Evolutionary conservation across 305 asterid genomes (phyloP).

Genomic region (Rubia tinctorum): DNA sequence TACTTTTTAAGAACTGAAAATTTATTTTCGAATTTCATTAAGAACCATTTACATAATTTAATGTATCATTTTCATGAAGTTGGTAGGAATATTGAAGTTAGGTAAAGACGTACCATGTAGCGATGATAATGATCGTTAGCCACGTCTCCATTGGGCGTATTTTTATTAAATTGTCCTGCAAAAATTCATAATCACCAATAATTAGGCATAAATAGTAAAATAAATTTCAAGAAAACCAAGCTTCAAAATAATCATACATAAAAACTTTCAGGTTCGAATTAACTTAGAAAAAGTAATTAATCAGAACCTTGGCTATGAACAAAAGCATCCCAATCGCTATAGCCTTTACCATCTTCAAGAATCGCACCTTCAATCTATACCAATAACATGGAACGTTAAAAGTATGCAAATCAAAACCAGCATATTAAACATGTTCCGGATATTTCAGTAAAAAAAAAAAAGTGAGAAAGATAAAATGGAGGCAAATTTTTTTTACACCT

Average conservation of each 20-base stretch:
- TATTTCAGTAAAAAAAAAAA: neutral
- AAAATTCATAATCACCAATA: neutral
- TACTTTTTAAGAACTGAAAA: too few species aligned
- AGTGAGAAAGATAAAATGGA: neutral
- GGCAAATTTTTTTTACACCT: too few species aligned
- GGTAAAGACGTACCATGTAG: constrained; percentile 40
- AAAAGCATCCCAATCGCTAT: constrained; percentile 65
- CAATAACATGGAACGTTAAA: neutral
- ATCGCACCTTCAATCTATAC: constrained; percentile 67
- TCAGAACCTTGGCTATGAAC: constrained; percentile 34
- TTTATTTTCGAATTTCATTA: too few species aligned
- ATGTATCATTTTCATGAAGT: neutral
- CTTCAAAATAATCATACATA: too few species aligned
- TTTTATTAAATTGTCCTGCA: constrained; percentile 36
- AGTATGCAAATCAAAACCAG: neutral
- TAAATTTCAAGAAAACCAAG: too few species aligned
- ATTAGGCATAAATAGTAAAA: neutral
- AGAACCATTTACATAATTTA: too few species aligned
- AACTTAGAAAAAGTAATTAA: neutral
- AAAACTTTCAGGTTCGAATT: neutral
- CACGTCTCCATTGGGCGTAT: constrained; percentile 50
- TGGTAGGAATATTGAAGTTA: neutral
- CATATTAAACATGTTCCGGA: neutral
- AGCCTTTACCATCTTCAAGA: constrained; percentile 63
- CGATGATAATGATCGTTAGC: constrained; percentile 87